Evolutionary conservation across 2,329 filamentous ascomycete species (phyloP).

Genomic region (Monilinia fructigena): DNA sequence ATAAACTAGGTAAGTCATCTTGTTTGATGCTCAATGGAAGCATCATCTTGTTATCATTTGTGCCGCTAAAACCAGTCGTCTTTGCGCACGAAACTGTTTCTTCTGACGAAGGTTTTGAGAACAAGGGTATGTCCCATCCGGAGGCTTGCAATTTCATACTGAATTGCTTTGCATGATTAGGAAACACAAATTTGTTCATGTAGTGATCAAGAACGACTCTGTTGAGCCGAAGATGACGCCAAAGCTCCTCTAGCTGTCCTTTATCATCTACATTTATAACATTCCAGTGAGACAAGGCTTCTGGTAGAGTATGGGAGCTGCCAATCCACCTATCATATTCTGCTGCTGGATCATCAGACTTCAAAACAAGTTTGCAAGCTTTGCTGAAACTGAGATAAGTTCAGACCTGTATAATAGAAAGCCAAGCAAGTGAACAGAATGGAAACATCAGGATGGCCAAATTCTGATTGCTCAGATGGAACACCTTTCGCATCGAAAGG

Average conservation of each 20-base stretch:
- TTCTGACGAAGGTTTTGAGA: conserved; percentile 28
- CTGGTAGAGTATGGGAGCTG: conserved; percentile 45
- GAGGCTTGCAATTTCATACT: conserved; percentile 61
- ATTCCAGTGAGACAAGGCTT: conserved; percentile 51
- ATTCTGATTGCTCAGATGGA: conserved; percentile 62
- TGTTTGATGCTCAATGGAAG: conserved; percentile 63
- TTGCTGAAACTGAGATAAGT: conserved; percentile 48
- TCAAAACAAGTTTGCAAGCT: conserved; percentile 50
- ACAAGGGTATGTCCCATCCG: conserved; percentile 65
- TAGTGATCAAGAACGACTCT: conserved; percentile 58
- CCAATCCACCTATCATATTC: conserved; percentile 55
- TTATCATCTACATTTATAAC: conserved; percentile 59
- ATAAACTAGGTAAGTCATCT: conserved; percentile 54
- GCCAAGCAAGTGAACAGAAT: conserved; percentile 64
- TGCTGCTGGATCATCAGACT: conserved; percentile 53
- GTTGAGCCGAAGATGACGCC: conserved; percentile 49
- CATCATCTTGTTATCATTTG: conserved; percentile 62
- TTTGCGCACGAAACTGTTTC: conserved; percentile 46
- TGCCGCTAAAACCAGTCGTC: conserved; percentile 71
- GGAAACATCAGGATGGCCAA: conserved; percentile 65
- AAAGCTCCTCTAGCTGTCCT: conserved; percentile 51
- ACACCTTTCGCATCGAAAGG: conserved; percentile 66
- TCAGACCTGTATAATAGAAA: conserved; percentile 65
- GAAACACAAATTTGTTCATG: conserved; percentile 64
- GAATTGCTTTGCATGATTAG: conserved; percentile 63